Percentiles rank a stretch among this genome's conserved stretches.
Evolutionary conservation across 164 flowering plant genomes (phyloP).

Genomic region (Dillenia turbinata): DNA sequence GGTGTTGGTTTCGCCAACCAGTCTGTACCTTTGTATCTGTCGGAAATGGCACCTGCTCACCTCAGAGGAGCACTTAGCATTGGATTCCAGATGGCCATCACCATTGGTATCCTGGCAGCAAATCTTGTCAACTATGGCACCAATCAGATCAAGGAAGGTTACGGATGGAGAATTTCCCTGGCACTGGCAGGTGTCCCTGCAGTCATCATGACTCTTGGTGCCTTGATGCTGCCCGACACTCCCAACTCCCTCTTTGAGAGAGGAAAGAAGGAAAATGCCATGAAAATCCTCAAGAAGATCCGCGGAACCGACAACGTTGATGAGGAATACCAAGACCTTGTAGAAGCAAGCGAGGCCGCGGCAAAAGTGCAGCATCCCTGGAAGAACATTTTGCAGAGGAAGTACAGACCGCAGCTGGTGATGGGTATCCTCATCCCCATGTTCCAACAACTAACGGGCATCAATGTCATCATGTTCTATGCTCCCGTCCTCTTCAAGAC

Average conservation of each 20-base stretch:
- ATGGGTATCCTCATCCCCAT: neutral
- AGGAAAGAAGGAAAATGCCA: neutral
- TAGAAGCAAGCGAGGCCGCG: neutral
- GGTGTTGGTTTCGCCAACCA: slow-evolving; percentile 39
- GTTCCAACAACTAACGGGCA: neutral
- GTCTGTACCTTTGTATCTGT: slow-evolving; percentile 7
- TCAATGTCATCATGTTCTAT: neutral
- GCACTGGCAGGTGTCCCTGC: neutral
- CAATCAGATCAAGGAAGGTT: neutral
- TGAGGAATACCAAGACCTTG: neutral
- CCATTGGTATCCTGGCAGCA: neutral
- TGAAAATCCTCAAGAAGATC: neutral
- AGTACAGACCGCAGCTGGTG: neutral
- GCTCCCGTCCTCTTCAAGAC: neutral
- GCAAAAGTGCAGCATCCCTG: neutral
- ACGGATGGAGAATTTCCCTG: neutral
- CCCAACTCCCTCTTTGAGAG: slow-evolving; percentile 6
- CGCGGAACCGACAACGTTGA: neutral
- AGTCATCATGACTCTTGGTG: neutral
- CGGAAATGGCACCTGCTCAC: neutral
- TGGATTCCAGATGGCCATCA: neutral
- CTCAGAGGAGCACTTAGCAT: slow-evolving; percentile 2
- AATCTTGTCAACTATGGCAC: neutral
- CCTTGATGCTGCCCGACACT: neutral
- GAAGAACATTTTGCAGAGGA: neutral